phyloP scores from a whole-genome alignment of 495 filamentous ascomycete genomes.

The Tetracladium marchalianum region DNA sequence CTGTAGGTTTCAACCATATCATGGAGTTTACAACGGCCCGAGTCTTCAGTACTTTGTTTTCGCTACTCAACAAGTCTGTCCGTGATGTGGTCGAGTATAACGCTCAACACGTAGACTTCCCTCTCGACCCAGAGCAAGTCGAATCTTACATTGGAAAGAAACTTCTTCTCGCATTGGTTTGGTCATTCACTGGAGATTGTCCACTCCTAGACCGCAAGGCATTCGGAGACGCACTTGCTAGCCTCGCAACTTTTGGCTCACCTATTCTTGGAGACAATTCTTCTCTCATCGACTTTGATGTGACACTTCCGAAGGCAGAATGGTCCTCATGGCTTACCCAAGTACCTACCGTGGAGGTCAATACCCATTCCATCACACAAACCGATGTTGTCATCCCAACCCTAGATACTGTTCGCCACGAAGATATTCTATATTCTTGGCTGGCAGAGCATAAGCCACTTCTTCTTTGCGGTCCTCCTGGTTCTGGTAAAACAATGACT shows the following conservation, averaged over 20 bases:
- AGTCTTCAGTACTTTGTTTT: conserved; percentile 87
- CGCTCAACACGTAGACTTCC: conserved; percentile 85
- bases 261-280: conserved; percentile 63
- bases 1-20: conserved; percentile 78
- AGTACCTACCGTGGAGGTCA: conserved; percentile 89
- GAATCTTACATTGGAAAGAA: conserved; percentile 90
- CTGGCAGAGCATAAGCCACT: conserved; percentile 96
- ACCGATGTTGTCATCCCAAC: conserved; percentile 98
- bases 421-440: conserved; percentile 98
- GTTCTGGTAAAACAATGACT: conserved; percentile 99
- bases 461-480: conserved; percentile 90
- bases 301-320: conserved; percentile 71
- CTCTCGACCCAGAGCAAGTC: conserved; percentile 76
- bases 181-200: conserved; percentile 93
- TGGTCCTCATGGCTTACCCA: conserved; percentile 92
- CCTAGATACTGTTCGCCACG: conserved; percentile 90
- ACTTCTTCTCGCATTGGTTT: conserved; percentile 79
- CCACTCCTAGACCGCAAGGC: conserved; percentile 76
- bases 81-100: conserved; percentile 93
- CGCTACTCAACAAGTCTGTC: conserved; percentile 85
- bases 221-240: conserved; percentile 75
- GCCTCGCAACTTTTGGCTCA: conserved; percentile 72
- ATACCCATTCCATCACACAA: conserved; percentile 93
- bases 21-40: conserved; percentile 94
- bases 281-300: conserved; percentile 92